phyloP scores from a whole-genome alignment of 1,139 yeast genomes.

The Maudiozyma humilis region DNA sequence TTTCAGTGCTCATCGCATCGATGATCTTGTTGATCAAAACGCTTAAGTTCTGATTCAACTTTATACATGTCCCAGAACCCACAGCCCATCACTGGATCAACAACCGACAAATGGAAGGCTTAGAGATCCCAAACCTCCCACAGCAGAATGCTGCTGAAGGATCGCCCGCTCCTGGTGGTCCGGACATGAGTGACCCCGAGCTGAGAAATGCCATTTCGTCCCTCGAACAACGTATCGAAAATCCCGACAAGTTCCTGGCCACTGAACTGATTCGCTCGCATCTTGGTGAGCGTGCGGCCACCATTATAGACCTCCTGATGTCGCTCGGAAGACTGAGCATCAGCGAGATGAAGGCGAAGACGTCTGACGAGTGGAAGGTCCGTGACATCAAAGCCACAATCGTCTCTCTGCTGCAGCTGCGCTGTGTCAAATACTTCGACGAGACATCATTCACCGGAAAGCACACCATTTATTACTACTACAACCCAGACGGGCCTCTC shows the following conservation, averaged over 20 bases:
- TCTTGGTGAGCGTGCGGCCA: slow-evolving; percentile 59
- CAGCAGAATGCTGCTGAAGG: background rate
- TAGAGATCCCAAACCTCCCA: slow-evolving; percentile 4
- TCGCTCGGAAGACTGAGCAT: slow-evolving; percentile 53
- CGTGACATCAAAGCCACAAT: slow-evolving; percentile 47
- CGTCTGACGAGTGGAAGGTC: slow-evolving; percentile 29
- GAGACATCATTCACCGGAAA: slow-evolving; percentile 33
- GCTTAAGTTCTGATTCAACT: background rate
- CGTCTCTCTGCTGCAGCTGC: slow-evolving; percentile 58
- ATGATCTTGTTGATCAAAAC: background rate
- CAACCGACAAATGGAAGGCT: slow-evolving; percentile 1
- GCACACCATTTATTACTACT: slow-evolving; percentile 43
- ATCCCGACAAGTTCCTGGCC: slow-evolving; percentile 55
- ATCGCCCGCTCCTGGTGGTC: too few species aligned
- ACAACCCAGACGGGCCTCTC: slow-evolving; percentile 58
- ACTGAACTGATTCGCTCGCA: slow-evolving; percentile 46
- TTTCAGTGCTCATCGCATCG: background rate
- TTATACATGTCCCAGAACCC: too few species aligned
- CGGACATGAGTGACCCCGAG: background rate
- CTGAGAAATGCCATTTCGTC: slow-evolving; percentile 10
- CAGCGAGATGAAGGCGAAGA: slow-evolving; percentile 34
- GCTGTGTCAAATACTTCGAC: slow-evolving; percentile 51
- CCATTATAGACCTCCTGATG: slow-evolving; percentile 45
- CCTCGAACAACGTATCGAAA: slow-evolving; percentile 39
- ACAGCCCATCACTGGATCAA: too few species aligned